Conservation (phyloP, 2,329 filamentous ascomycete genomes). For the Trichoderma brevicompactum region DNA sequence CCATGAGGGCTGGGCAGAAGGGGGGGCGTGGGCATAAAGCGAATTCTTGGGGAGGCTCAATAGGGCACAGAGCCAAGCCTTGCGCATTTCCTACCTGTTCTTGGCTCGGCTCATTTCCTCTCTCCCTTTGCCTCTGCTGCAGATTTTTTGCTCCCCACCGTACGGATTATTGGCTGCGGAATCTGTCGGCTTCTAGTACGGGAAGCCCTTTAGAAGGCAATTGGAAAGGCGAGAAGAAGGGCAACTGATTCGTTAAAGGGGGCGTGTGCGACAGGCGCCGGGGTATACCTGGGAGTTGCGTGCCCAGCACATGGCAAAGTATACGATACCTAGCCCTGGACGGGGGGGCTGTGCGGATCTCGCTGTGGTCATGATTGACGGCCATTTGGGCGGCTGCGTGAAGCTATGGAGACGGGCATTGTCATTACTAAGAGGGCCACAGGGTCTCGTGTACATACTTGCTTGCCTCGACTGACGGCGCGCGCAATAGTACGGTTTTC, state of each 20-base stretch:
- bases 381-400: no score
- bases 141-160: conserved; percentile 9
- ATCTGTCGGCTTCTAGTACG: conserved; percentile 15
- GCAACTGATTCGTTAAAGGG: conserved; percentile 8
- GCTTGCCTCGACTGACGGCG: no score
- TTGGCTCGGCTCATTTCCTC: neutral
- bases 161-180: neutral
- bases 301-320: conserved; percentile 38
- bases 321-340: conserved; percentile 32
- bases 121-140: neutral
- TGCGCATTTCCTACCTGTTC: neutral
- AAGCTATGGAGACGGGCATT: no score
- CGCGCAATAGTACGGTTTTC: conserved; percentile 3
- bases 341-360: neutral
- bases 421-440: no score
- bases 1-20: no score
- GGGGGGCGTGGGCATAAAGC: conserved; percentile 3
- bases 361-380: neutral
- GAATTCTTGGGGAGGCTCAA: neutral
- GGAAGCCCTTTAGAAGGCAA: neutral
- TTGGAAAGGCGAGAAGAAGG: conserved; percentile 4
- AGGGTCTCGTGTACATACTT: no score
- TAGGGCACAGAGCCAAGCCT: neutral
- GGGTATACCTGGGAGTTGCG: conserved; percentile 24
- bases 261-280: conserved; percentile 14